A percentile compares a stretch with the other conserved stretches of the same genome.
Conservation (phyloP, 2,329 filamentous ascomycete genomes). For the Fonsecaea erecta region DNA sequence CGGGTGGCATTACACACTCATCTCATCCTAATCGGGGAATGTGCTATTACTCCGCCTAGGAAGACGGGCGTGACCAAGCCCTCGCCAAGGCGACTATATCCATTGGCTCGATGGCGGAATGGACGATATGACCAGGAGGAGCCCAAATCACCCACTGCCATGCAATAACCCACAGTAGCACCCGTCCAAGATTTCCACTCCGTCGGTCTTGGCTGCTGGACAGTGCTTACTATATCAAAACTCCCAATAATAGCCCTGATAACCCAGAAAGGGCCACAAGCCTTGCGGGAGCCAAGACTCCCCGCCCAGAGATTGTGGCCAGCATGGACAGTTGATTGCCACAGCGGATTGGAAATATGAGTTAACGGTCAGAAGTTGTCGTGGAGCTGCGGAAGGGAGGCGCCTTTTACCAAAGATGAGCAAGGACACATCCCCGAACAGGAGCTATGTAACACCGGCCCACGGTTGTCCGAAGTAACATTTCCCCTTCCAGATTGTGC, state of each 20-base stretch:
- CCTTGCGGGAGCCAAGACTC: slow-evolving; percentile 13
- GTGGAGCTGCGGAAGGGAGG: not conserved
- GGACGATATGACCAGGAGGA: not conserved
- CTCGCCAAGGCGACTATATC: slow-evolving; percentile 16
- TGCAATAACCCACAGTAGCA: not conserved
- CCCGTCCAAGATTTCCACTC: not conserved
- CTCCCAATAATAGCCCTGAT: slow-evolving; percentile 9
- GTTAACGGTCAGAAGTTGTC: not conserved
- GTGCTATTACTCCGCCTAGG: not conserved
- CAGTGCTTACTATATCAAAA: slow-evolving; percentile 17
- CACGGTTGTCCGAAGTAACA: not conserved
- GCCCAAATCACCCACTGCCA: not conserved
- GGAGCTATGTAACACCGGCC: not conserved
- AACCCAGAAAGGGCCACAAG: slow-evolving; percentile 3
- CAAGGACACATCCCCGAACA: not conserved
- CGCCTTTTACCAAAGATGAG: not conserved
- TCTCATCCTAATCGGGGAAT: slow-evolving; percentile 1
- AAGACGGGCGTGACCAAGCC: slow-evolving; percentile 6
- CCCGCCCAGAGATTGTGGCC: not conserved
- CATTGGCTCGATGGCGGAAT: slow-evolving; percentile 8
- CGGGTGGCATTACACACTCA: not conserved
- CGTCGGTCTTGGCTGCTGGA: not conserved
- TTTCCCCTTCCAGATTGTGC: not conserved
- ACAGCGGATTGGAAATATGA: not conserved
- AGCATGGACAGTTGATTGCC: not conserved